Percentiles rank a stretch among this genome's conserved stretches.
Conservation (phyloP, 257 asterid species). For the Ilex asprella region DNA sequence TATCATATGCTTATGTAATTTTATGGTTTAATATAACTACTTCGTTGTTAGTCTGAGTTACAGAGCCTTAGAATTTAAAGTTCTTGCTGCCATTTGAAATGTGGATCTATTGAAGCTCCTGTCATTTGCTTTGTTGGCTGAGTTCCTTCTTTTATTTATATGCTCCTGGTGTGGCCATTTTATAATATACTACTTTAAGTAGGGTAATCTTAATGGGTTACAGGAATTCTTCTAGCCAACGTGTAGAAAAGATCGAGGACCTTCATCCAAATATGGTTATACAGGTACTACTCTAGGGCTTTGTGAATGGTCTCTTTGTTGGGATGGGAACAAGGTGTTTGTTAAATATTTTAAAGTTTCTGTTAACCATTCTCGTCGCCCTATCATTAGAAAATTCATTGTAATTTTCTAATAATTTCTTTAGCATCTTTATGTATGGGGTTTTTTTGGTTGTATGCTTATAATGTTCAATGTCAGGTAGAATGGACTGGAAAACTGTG, state of each 20-base stretch:
- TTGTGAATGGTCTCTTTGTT: neutral
- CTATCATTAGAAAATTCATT: no score
- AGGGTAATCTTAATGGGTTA: slow-evolving; percentile 13
- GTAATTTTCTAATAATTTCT: no score
- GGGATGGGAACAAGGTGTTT: no score
- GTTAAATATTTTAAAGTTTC: neutral
- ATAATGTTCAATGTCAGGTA: neutral
- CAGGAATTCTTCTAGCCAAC: slow-evolving; percentile 38
- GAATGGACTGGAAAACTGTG: no score
- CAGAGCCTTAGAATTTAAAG: no score
- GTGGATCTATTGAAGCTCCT: no score
- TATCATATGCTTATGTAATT: no score
- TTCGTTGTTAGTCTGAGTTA: no score
- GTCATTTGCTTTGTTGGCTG: neutral
- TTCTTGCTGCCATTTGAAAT: no score
- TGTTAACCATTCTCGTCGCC: no score
- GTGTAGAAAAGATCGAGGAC: slow-evolving; percentile 54
- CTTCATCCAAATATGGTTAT: slow-evolving; percentile 66
- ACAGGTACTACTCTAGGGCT: slow-evolving; percentile 38
- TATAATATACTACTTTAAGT: neutral
- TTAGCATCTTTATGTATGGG: no score
- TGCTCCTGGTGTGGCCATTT: neutral
- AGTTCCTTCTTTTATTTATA: neutral
- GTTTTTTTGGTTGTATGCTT: neutral
- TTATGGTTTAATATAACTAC: no score